Conservation (phyloP, 1,139 yeast species). For the Geotrichum macrosporum region DNA sequence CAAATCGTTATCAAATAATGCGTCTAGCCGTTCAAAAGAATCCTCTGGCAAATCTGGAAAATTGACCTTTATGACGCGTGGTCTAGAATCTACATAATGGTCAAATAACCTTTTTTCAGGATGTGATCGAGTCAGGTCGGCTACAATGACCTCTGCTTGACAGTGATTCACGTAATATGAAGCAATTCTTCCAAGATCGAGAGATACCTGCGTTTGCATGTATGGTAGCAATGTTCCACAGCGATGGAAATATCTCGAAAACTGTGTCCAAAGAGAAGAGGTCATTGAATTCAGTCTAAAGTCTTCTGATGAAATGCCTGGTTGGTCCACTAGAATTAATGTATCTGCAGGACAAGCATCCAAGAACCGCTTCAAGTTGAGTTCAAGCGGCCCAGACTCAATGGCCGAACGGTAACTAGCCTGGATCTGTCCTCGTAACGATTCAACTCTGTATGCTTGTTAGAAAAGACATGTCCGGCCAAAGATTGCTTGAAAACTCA, state of each 20-base stretch:
- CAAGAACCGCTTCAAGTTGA: constrained; percentile 46
- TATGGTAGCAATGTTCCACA: constrained; percentile 62
- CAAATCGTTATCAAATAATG: constrained; percentile 47
- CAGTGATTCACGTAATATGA: constrained; percentile 35
- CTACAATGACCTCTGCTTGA: constrained; percentile 31
- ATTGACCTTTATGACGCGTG: constrained; percentile 55
- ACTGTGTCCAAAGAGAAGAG: constrained; percentile 46
- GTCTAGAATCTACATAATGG: constrained; percentile 54
- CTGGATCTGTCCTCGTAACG: constrained; percentile 32
- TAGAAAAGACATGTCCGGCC: no score
- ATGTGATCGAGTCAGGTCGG: constrained; percentile 8
- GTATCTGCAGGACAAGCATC: constrained; percentile 67
- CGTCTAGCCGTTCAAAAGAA: constrained; percentile 33
- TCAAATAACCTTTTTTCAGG: constrained; percentile 40
- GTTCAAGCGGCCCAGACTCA: constrained; percentile 32
- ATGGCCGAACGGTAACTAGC: constrained; percentile 33
- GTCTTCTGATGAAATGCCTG: constrained; percentile 62
- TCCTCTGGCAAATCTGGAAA: constrained; percentile 31
- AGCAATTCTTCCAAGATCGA: constrained; percentile 50
- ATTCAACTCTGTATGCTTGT: constrained; percentile 31
- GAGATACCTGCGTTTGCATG: constrained; percentile 47
- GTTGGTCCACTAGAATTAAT: constrained; percentile 62
- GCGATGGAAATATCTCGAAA: constrained; percentile 52
- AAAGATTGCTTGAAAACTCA: constrained; percentile 23
- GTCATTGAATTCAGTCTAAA: constrained; percentile 36